A percentile compares a stretch with the other conserved stretches of the same genome.
These are phyloP conservation scores for Hygrophorus russula DNA, from an alignment of 768 basidiomycete species.

Conservation along the genomic window DNA sequence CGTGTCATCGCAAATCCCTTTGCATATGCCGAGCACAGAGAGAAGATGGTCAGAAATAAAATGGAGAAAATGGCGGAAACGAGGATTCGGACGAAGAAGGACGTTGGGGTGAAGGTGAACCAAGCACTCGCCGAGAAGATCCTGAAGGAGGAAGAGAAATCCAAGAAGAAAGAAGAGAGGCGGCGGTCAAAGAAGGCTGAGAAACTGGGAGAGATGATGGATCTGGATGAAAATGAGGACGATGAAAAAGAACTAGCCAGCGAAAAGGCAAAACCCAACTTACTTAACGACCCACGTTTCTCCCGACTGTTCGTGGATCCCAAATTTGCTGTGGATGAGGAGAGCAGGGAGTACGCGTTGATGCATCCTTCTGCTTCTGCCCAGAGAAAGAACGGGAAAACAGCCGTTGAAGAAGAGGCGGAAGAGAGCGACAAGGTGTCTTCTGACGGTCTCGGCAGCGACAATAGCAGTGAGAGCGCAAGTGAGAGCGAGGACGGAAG, in stretches of 20 bases:
- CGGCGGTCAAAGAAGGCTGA: slow-evolving; percentile 35
- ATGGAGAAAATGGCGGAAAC: slow-evolving; percentile 91
- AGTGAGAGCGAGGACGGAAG: slow-evolving; percentile 22
- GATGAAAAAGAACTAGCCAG: slow-evolving; percentile 14
- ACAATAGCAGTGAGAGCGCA: slow-evolving; percentile 32
- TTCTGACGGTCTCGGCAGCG: slow-evolving; percentile 39
- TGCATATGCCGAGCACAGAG: slow-evolving; percentile 89
- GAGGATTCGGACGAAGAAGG: slow-evolving; percentile 78
- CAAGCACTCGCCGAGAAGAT: slow-evolving; percentile 82
- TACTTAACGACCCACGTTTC: slow-evolving; percentile 86
- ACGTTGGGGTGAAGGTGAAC: slow-evolving; percentile 58
- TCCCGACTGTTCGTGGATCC: slow-evolving; percentile 83
- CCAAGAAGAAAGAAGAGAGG: slow-evolving; percentile 42
- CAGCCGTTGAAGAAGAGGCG: slow-evolving; percentile 81
- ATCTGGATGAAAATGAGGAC: slow-evolving; percentile 22
- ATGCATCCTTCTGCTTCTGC: slow-evolving; percentile 82
- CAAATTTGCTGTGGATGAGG: slow-evolving; percentile 87
- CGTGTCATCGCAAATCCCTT: slow-evolving; percentile 94
- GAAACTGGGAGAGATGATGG: slow-evolving; percentile 25
- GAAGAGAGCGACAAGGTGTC: slow-evolving; percentile 72
- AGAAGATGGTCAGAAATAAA: slow-evolving; percentile 76
- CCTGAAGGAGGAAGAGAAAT: slow-evolving; percentile 51
- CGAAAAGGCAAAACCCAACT: slow-evolving; percentile 23
- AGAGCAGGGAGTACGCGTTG: slow-evolving; percentile 77
- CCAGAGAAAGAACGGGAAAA: slow-evolving; percentile 40